phyloP scores from a whole-genome alignment of 2,329 filamentous ascomycete species.

The Trichoderma afroharzianum region DNA sequence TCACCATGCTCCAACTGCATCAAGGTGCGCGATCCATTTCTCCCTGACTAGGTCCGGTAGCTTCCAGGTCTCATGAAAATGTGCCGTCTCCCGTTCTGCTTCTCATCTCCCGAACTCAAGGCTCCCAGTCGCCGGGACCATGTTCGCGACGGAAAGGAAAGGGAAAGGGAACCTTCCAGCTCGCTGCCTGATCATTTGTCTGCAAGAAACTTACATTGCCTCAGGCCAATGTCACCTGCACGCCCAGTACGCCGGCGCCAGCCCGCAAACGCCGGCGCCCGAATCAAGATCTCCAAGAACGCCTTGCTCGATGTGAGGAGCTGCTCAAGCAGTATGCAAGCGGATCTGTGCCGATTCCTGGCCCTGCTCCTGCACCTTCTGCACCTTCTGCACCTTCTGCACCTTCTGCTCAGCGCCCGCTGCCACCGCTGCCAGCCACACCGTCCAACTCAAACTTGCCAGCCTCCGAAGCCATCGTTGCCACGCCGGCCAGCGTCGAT shows the following conservation, averaged over 20 bases:
- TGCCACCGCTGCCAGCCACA: slow-evolving; percentile 13
- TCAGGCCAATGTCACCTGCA: slow-evolving; percentile 57
- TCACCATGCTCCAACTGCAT: slow-evolving; percentile 58
- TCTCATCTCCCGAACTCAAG: neutral
- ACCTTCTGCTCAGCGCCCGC: slow-evolving; percentile 19
- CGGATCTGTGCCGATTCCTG: slow-evolving; percentile 30
- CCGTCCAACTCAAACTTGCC: slow-evolving; percentile 16
- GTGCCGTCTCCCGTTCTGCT: neutral
- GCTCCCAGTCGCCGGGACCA: neutral
- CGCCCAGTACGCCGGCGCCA: slow-evolving; percentile 57
- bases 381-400: slow-evolving; percentile 28
- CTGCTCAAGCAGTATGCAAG: slow-evolving; percentile 55
- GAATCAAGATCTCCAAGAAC: slow-evolving; percentile 60
- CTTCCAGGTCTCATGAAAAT: neutral
- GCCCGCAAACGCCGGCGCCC: slow-evolving; percentile 56
- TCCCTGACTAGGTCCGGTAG: neutral
- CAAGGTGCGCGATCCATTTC: slow-evolving; percentile 44
- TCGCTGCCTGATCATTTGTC: neutral
- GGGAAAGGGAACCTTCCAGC: neutral
- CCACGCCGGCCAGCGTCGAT: slow-evolving; percentile 29
- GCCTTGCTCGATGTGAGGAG: slow-evolving; percentile 56
- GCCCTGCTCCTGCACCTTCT: slow-evolving; percentile 18
- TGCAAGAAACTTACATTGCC: slow-evolving; percentile 14
- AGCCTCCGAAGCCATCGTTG: slow-evolving; percentile 24
- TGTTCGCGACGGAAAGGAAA: neutral